Base-by-base conservation (phyloP, 176 grass and related monocot species). In the Oryza australiensis region DNA sequence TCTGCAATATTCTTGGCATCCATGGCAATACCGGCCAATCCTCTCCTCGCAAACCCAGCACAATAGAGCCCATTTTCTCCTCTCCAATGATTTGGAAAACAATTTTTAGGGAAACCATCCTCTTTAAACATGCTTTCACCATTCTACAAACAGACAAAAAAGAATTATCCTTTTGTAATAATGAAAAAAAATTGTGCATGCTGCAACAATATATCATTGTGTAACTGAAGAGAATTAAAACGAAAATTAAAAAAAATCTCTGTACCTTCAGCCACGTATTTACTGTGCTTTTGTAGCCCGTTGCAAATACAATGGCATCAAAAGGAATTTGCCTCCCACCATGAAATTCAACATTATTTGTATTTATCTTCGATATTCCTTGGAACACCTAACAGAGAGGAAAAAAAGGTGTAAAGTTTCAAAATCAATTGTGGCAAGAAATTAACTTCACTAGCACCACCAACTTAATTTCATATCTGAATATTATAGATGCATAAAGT, bases 221-320 rank as follows among this genome's bases (percentile, higher is more conserved):
- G 35, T 38, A 8, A 38, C 3, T 1, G 0, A 38, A 0, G 41
- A 43, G 9, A 43, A 12, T 12, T 43, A 2, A n/a, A n/a, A n/a
- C n/a, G 10, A 43, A 43, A 43, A 43, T 1, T 12, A 9, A 43
- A 5, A 1, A 43, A 12, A 12, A 43, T 12, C 41, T 43, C 12
- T 11, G 41, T 12, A 43, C 10, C 41, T 43, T 34, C 4, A 34
- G 33, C 33, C 33, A 34, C 33, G 33, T 4, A 34, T 34, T 34
- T 4, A 34, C 33, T 43, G 63, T 66, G 71, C 76, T 91, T 81
- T 28, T 69, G 40, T 84, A 91, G 26, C 89, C 80, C 0, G 85
- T 88, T 10, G 89, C 81, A 14, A 91, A 82, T 10, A 91, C 77
- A 5, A 88, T 88, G 0, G 68, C 53, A 43, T 88, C 85, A 18